These are phyloP conservation scores for Heterobasidion irregulare DNA, from an alignment of 1,284 basidiomycete genomes.

Conservation along the genomic window DNA sequence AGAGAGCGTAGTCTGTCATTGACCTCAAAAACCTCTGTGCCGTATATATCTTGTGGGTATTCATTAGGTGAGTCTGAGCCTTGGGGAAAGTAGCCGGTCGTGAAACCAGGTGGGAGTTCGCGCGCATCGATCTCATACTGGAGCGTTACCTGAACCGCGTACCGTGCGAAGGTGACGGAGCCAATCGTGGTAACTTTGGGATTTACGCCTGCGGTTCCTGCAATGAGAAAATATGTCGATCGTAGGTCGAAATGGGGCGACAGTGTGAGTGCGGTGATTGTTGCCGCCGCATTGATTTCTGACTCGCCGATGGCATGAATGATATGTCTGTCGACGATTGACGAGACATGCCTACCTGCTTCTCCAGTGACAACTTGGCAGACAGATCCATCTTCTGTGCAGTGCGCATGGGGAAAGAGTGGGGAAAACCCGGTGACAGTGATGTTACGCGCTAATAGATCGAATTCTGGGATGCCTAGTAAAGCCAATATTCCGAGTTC, in stretches of 20 bases:
- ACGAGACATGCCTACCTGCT: conserved; percentile 25
- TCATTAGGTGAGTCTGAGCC: conserved; percentile 24
- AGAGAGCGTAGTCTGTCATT: conserved; percentile 35
- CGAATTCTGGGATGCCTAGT: conserved; percentile 17
- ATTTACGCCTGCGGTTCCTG: conserved; percentile 38
- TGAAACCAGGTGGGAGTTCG: conserved; percentile 33
- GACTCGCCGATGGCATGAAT: too few species aligned
- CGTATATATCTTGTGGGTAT: conserved; percentile 28
- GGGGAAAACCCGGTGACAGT: conserved; percentile 34
- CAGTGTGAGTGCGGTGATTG: conserved; percentile 27
- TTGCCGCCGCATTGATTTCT: conserved; percentile 30
- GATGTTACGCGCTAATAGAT: conserved; percentile 28
- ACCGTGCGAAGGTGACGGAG: conserved; percentile 34
- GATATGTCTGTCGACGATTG: too few species aligned
- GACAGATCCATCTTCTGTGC: conserved; percentile 27
- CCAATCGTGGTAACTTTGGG: conserved; percentile 33
- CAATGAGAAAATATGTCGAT: conserved; percentile 37
- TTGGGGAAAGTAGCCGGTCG: conserved; percentile 32
- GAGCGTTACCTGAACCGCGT: conserved; percentile 34
- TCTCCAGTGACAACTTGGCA: conserved; percentile 31
- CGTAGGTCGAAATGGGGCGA: conserved; percentile 32
- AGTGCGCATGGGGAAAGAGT: conserved; percentile 32
- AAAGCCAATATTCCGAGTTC: not conserved
- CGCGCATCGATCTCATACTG: conserved; percentile 39
- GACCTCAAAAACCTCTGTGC: conserved; percentile 43